Evolutionary conservation across 2,329 filamentous ascomycete genomes (phyloP), one percentile per base, ranked within the genome.

Genomic region (Penicillium sp.): DNA sequence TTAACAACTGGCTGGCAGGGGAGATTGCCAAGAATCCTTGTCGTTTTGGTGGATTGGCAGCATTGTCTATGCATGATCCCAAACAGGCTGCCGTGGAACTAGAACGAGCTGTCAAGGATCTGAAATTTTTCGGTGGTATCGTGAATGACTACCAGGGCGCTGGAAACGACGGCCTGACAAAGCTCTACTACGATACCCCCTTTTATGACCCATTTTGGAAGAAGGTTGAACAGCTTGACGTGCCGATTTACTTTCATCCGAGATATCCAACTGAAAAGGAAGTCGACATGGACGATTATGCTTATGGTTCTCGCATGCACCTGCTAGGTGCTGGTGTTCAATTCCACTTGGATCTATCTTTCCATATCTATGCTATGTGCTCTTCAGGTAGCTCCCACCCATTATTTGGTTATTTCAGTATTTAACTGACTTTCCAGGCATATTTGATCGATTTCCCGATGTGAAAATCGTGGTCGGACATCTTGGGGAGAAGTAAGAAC

Each of bases 41-140:
- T 30, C 52, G 61, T 10, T 46, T 69, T 40, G 67, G 64, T 7
- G 65, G 64, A 2, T 67, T 70, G 37, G 63, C 65, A 6, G 55
- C 60, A 22, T 55, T 72, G 1, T 68, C 69, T 3, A 75, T 76
- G 71, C 71, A 75, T 43, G 68, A 76, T 22, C 72, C 73, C 0
- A 33, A 57, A n/a, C 64, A 73, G 53, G 73, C 74, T 6, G 74
- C 68, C 0, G 53, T 55, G 1, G 73, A 76, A 53, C 62, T 75
- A 6, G 63, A 67, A 16, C 69, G 74, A 13, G 84, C 81, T 55
- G 82, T 88, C 1, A 81, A 74, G 4, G 70, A 85, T 60, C 76
- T 82, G n/a, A 84, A 84, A 14, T 87, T 88, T 75, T 80, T 84
- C 63, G 86, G 86, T 3, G 84, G 79, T 3, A 72, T 88, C 22